phyloP scores from a whole-genome alignment of 306 rosid genomes.

The Sindora glabra region DNA sequence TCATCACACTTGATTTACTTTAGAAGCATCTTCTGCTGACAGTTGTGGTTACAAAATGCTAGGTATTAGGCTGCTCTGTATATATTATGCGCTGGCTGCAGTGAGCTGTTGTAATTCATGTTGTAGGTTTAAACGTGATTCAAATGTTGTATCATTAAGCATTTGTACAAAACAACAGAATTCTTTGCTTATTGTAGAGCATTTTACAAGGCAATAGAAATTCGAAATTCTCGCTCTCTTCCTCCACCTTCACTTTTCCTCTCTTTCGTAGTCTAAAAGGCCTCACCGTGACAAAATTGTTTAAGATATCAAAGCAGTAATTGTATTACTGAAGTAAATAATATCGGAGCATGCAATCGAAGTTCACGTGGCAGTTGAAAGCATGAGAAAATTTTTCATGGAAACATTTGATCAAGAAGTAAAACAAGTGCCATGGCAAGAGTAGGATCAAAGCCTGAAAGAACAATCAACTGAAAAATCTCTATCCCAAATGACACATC shows the following conservation, averaged over 20 bases:
- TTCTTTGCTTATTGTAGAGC: conserved; percentile 45
- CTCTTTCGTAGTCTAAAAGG: too few species aligned
- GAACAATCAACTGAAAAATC: conserved; percentile 65
- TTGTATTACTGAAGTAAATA: not conserved
- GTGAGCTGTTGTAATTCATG: conserved; percentile 32
- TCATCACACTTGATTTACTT: not conserved
- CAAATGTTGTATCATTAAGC: conserved; percentile 60
- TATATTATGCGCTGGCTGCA: conserved; percentile 42
- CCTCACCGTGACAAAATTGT: too few species aligned
- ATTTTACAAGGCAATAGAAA: conserved; percentile 30
- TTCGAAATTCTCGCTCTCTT: conserved; percentile 7
- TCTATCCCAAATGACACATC: conserved; percentile 64
- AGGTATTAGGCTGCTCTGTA: conserved; percentile 41
- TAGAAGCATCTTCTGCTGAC: conserved; percentile 17
- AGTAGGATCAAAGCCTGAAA: conserved; percentile 56
- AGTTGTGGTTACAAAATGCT: conserved; percentile 28
- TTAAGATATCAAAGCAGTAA: not conserved
- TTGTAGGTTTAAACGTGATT: conserved; percentile 29
- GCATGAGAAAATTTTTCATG: conserved; percentile 1
- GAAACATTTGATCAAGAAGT: conserved; percentile 70
- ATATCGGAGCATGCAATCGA: not conserved
- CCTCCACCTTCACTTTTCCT: too few species aligned
- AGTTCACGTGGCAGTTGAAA: too few species aligned
- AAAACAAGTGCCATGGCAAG: conserved; percentile 83
- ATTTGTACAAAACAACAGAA: conserved; percentile 45